These are phyloP conservation scores for Chlorella sp. DNA, from an alignment of 139 green algal genomes.

Conservation along the genomic window DNA sequence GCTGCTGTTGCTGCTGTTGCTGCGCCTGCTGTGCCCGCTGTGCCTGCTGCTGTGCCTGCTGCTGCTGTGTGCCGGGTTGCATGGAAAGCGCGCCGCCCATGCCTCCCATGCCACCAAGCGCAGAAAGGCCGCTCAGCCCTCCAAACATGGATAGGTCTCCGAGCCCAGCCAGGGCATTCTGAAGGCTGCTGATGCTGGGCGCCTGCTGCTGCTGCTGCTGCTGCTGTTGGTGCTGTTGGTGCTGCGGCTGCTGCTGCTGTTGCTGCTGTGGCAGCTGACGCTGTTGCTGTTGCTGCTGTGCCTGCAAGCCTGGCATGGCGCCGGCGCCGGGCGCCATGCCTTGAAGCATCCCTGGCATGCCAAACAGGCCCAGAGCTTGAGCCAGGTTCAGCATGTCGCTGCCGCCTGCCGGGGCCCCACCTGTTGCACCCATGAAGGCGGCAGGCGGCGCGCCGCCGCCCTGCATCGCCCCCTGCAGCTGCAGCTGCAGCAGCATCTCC, in stretches of 20 bases:
- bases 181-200: not conserved
- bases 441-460: not conserved
- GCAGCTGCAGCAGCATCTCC: not conserved
- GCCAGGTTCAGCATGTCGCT: not conserved
- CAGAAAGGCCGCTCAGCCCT: not conserved
- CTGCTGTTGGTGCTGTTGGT: not conserved
- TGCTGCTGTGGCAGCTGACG: no score
- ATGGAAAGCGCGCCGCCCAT: not conserved
- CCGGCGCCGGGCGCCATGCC: not conserved
- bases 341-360: not conserved
- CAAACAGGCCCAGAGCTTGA: not conserved
- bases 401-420: not conserved
- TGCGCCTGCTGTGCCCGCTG: not conserved
- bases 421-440: not conserved
- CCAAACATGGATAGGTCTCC: not conserved
- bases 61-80: not conserved
- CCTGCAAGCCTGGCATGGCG: not conserved
- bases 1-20: not conserved
- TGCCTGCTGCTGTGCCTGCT: not conserved
- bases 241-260: not conserved
- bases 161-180: not conserved
- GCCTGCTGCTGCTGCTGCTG: not conserved
- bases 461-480: not conserved
- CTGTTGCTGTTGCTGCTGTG: not conserved
- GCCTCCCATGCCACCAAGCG: not conserved